Evolutionary conservation across 129 eudicot species (phyloP).

Genomic region (Helianthus annuus): DNA sequence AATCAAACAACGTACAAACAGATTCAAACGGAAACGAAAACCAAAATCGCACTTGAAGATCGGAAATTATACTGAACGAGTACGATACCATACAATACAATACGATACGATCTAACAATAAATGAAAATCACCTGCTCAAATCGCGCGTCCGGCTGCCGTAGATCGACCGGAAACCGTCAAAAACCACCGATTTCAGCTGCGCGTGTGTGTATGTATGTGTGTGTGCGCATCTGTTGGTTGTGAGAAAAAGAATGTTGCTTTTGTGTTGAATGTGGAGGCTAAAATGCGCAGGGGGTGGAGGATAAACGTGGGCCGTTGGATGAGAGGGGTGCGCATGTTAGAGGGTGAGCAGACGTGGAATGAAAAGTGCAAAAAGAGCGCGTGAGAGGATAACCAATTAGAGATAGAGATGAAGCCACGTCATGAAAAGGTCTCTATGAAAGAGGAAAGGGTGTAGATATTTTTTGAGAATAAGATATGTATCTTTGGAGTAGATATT

Average conservation of each 20-base stretch:
- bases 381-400: conserved; percentile 32
- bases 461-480: conserved; percentile 41
- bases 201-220: conserved; percentile 13
- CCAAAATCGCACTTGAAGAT: conserved; percentile 15
- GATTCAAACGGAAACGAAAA: conserved; percentile 7
- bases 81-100: background rate
- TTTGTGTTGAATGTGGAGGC: conserved; percentile 1
- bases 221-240: conserved; percentile 12
- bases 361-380: conserved; percentile 39
- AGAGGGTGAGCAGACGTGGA: conserved; percentile 37
- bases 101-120: conserved; percentile 13
- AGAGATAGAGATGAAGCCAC: conserved; percentile 34
- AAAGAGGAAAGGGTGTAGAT: conserved; percentile 37
- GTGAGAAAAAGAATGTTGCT: background rate
- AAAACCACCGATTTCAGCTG: background rate
- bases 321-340: conserved; percentile 21
- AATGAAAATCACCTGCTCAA: conserved; percentile 10
- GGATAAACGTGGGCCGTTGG: conserved; percentile 30
- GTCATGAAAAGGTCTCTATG: conserved; percentile 31
- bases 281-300: conserved; percentile 23
- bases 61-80: conserved; percentile 5
- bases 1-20: background rate
- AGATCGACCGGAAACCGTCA: conserved; percentile 11
- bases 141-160: background rate
- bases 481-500: background rate